Conservation (phyloP, 2,329 filamentous ascomycete genomes). For the Ilyonectria mors-panacis region DNA sequence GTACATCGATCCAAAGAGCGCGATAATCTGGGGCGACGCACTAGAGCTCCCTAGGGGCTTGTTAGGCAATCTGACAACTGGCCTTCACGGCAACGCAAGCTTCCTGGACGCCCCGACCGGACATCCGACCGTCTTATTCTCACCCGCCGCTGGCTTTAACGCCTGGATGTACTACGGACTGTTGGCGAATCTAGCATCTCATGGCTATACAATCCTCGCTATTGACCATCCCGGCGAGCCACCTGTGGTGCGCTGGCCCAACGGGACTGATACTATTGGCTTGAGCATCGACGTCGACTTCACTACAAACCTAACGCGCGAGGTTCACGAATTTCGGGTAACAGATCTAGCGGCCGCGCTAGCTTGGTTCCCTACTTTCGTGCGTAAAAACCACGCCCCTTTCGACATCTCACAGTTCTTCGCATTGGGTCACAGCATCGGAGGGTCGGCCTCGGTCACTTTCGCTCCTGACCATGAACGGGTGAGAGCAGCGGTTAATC, state of each 20-base stretch:
- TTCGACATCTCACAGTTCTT: background rate
- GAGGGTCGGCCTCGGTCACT: background rate
- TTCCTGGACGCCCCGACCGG: background rate
- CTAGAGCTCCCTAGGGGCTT: background rate
- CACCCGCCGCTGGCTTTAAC: background rate
- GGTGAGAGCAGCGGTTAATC: background rate
- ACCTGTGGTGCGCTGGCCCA: background rate
- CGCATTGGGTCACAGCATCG: background rate
- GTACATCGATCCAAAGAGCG: background rate
- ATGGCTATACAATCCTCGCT: background rate
- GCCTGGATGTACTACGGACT: conserved; percentile 1
- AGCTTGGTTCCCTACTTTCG: background rate
- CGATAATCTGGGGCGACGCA: background rate
- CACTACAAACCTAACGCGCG: background rate
- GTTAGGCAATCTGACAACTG: background rate
- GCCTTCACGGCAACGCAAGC: background rate
- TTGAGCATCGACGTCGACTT: background rate
- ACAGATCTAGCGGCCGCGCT: background rate
- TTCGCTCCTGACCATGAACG: background rate
- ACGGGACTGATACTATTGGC: background rate
- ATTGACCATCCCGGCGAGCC: background rate
- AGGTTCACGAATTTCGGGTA: background rate
- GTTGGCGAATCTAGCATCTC: background rate
- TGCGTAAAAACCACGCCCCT: background rate
- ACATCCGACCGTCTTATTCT: background rate